Percentiles rank a stretch among this genome's conserved stretches.
These are phyloP conservation scores for Leptodontidium sp. DNA, from an alignment of 2,329 filamentous ascomycete species.

Conservation along the genomic window DNA sequence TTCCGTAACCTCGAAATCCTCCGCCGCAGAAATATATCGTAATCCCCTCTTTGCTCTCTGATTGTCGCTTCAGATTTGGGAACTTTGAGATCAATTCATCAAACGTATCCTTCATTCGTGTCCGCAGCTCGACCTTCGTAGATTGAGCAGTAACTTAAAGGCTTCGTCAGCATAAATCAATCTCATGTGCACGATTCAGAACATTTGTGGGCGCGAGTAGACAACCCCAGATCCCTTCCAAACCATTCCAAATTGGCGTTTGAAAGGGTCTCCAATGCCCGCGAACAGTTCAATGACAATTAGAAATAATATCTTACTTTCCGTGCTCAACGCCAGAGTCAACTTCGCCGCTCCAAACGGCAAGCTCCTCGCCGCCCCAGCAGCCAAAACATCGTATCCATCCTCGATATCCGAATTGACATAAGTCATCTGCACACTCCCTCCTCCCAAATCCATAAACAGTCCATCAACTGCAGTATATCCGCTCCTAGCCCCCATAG, in stretches of 20 bases:
- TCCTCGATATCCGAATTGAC: constrained; percentile 55
- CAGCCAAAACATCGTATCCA: constrained; percentile 61
- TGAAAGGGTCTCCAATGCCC: neutral
- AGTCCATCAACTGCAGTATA: constrained; percentile 67
- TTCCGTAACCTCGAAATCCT: constrained; percentile 90
- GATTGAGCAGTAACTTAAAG: constrained; percentile 52
- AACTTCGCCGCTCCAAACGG: constrained; percentile 69
- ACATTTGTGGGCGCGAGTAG: no score
- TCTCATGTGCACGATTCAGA: neutral
- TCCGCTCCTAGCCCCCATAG: constrained; percentile 79
- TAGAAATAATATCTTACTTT: constrained; percentile 7
- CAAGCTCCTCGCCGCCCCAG: constrained; percentile 62
- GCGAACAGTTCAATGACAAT: neutral
- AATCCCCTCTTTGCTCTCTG: constrained; percentile 55
- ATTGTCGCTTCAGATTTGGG: constrained; percentile 58
- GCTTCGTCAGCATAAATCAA: neutral
- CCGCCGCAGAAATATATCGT: constrained; percentile 88
- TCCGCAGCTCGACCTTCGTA: constrained; percentile 55
- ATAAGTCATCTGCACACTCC: constrained; percentile 74
- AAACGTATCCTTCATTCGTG: constrained; percentile 68
- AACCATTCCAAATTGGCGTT: neutral
- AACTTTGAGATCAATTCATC: constrained; percentile 58
- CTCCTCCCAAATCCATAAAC: constrained; percentile 77
- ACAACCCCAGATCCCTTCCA: neutral
- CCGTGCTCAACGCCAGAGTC: constrained; percentile 56